phyloP scores from a whole-genome alignment of 1,284 basidiomycete genomes.

The Thelephora terrestris region DNA sequence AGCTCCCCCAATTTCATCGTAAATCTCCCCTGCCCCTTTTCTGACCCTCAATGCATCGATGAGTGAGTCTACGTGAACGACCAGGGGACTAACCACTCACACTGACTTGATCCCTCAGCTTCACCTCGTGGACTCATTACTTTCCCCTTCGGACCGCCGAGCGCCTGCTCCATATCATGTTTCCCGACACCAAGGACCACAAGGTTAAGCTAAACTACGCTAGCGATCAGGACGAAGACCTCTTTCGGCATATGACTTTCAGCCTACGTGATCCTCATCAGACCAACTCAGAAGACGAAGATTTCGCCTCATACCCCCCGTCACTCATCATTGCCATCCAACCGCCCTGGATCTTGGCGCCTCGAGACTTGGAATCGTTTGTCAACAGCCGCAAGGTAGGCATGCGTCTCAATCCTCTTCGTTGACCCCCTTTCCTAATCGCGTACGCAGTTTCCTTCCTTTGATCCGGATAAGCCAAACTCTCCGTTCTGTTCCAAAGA shows the following conservation, averaged over 20 bases:
- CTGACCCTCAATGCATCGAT: too few relatives aligned
- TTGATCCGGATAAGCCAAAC: constrained; percentile 4
- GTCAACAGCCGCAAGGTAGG: constrained; percentile 35
- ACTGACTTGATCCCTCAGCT: background rate
- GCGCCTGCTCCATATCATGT: constrained; percentile 39
- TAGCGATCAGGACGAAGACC: constrained; percentile 28
- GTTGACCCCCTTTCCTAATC: constrained; percentile 2
- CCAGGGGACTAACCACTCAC: too few relatives aligned
- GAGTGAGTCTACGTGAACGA: too few relatives aligned
- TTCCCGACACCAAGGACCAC: constrained; percentile 28
- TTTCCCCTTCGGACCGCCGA: constrained; percentile 41
- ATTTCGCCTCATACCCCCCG: constrained; percentile 14
- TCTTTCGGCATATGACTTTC: constrained; percentile 47
- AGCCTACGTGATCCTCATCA: constrained; percentile 14
- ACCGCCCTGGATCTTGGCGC: constrained; percentile 54
- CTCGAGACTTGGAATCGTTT: constrained; percentile 46
- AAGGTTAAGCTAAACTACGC: constrained; percentile 30
- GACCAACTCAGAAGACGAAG: constrained; percentile 10
- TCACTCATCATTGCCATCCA: constrained; percentile 45
- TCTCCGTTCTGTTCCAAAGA: constrained; percentile 28
- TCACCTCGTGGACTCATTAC: background rate
- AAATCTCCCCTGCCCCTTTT: too few relatives aligned
- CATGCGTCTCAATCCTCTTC: constrained; percentile 5
- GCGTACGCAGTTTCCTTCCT: constrained; percentile 11
- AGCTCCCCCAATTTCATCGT: background rate